Percentiles rank a stretch among this genome's conserved stretches.
phyloP scores from a whole-genome alignment of 441 rosid species.

The Macaranga tanarius region DNA sequence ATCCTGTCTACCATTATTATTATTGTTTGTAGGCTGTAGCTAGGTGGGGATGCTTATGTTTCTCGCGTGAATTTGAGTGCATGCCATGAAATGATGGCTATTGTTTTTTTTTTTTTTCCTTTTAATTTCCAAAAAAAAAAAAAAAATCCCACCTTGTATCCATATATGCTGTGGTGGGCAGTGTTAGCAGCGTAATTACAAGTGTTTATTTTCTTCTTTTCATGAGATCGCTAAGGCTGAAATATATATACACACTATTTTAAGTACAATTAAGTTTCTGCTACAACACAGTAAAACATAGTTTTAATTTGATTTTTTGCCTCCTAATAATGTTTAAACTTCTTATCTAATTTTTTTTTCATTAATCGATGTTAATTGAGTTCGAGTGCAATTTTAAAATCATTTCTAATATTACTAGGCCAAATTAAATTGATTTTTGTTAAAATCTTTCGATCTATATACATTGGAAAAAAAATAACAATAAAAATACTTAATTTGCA shows the following conservation, averaged over 20 bases:
- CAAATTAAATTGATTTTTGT: no score
- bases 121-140: no score
- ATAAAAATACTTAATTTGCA: not conserved
- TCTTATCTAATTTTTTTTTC: no score
- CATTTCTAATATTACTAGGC: no score
- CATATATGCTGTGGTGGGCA: not conserved
- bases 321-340: no score
- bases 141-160: not conserved
- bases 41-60: conserved; percentile 1
- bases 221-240: not conserved
- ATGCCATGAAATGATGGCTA: conserved; percentile 20
- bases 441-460: no score
- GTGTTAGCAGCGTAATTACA: not conserved
- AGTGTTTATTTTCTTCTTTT: not conserved
- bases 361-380: no score
- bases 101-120: not conserved
- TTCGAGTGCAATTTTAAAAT: no score
- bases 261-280: no score
- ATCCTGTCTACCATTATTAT: conserved; percentile 6
- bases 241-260: no score
- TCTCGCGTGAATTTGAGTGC: conserved; percentile 13
- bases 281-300: no score
- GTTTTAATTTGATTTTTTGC: no score
- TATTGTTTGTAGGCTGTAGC: not conserved
- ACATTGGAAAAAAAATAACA: not conserved